These are phyloP conservation scores for Daldinia concentrica DNA, from an alignment of 495 filamentous ascomycete genomes.

Conservation along the genomic window DNA sequence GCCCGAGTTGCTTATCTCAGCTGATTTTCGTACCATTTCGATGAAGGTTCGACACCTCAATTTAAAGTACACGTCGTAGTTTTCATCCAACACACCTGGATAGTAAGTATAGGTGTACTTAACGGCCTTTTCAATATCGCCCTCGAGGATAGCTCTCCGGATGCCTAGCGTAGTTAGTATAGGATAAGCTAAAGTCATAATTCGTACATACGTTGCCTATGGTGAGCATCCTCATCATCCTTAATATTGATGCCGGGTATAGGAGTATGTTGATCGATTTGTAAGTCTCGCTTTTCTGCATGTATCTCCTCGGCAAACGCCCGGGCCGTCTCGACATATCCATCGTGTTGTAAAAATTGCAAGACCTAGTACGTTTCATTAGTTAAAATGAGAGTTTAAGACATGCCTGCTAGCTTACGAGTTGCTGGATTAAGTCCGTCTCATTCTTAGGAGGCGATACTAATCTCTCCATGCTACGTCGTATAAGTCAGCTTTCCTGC, in stretches of 20 bases:
- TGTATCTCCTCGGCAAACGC: constrained; percentile 88
- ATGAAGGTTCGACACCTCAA: constrained; percentile 91
- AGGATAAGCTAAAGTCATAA: constrained; percentile 1
- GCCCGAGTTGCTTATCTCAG: constrained; percentile 66
- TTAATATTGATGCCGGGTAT: constrained; percentile 74
- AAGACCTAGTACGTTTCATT: constrained; percentile 63
- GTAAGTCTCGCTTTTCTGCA: constrained; percentile 71
- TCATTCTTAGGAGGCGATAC: constrained; percentile 69
- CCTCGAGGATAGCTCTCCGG: constrained; percentile 86
- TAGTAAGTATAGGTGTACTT: constrained; percentile 83
- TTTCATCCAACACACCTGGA: constrained; percentile 80
- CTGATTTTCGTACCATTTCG: constrained; percentile 89
- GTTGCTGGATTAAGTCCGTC: constrained; percentile 78
- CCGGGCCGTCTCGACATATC: constrained; percentile 92
- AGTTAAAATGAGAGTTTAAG: constrained; percentile 3
- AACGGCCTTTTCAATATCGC: constrained; percentile 90
- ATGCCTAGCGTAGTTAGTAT: constrained; percentile 68
- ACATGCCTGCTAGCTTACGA: constrained; percentile 52
- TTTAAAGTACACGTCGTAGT: constrained; percentile 89
- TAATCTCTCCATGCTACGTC: constrained; percentile 41
- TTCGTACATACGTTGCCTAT: constrained; percentile 77
- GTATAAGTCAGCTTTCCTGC: constrained; percentile 26
- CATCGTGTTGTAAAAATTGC: constrained; percentile 93
- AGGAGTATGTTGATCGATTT: constrained; percentile 60
- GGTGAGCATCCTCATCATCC: constrained; percentile 87